Evolutionary conservation across 1,284 basidiomycete species (phyloP), one percentile per base, ranked within the genome.

Genomic region (Moesziomyces globuligerus): DNA sequence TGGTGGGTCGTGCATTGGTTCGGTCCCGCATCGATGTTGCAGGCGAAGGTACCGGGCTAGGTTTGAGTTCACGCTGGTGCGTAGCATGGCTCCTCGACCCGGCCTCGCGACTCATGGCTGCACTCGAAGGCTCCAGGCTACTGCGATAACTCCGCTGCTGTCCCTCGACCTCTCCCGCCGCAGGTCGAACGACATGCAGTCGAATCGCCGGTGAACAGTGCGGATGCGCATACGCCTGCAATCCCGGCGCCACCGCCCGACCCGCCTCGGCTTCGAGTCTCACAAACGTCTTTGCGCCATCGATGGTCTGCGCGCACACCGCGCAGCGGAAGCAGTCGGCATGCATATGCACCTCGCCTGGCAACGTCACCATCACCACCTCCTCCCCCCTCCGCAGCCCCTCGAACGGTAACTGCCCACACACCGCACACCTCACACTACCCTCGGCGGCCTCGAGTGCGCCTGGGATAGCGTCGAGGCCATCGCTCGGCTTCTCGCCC

Each of bases 261-360:
- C n/a, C 38, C 10, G 24, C 17, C 6, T 37, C 40, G 3, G 43
- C 54, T 4, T 29, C 24, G 5, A 71, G 46, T 11, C 77, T 23
- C 3, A 69, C 58, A 38, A 79, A 79, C 1, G 55, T 48, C 44
- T 53, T 59, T 1, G n/a, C 20, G 3, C 58, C 71, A 20, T 74
- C 72, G 25, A 78, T 78, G 8, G 28, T 9, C 4, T 37, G 29
- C 4, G 28, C 9, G 42, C 77, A 79, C 8, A 74, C 23, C 9
- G 48, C 41, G 42, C 77, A 79, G 9, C 26, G 29, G 53, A 79
- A 78, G 52, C 77, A 79, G 2, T 64, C 56, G 21, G 71, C 65
- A 25, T 79, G 77, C 1, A 78, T 47, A 17, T 66, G 58, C 3
- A 47, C 21, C 7, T 38, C 47, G 18, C 58, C 43, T 3, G 46